Evolutionary conservation across 306 rosid species (phyloP).

Genomic region (Carpinus fangiana): DNA sequence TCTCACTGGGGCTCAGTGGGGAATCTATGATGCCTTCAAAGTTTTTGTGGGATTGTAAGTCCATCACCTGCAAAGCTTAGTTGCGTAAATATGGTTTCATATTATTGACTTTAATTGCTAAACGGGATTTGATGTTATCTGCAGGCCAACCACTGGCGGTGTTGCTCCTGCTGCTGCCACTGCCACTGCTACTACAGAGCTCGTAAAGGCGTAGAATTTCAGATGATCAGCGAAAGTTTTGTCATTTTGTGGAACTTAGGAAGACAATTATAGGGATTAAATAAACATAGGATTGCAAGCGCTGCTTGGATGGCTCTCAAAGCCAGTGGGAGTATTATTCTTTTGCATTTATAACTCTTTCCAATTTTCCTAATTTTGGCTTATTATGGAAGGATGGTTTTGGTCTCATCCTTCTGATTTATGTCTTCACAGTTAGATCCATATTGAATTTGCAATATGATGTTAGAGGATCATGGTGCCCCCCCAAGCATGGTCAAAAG

Average conservation of each 20-base stretch:
- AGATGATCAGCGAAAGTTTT: constrained; percentile 12
- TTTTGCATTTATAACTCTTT: constrained; percentile 41
- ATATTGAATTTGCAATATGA: constrained; percentile 42
- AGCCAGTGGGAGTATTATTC: constrained; percentile 39
- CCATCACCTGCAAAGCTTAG: constrained; percentile 4
- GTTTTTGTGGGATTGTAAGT: constrained; percentile 94
- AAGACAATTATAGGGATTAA: constrained; percentile 42
- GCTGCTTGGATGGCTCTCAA: constrained; percentile 45
- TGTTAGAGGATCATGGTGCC: constrained; percentile 35
- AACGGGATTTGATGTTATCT: constrained; percentile 24
- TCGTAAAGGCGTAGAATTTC: constrained; percentile 31
- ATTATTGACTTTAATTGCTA: neutral
- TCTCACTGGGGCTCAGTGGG: constrained; percentile 99
- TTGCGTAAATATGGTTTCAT: neutral
- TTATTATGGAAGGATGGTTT: constrained; percentile 65
- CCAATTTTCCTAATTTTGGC: constrained; percentile 38
- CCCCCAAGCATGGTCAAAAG: constrained; percentile 4
- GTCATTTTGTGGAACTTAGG: constrained; percentile 36
- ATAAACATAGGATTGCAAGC: constrained; percentile 51
- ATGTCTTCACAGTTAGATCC: constrained; percentile 44
- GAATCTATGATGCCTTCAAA: constrained; percentile 91
- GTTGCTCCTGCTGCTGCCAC: constrained; percentile 53
- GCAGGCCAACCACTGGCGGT: constrained; percentile 97
- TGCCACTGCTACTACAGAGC: constrained; percentile 33
- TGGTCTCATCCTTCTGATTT: constrained; percentile 60